Percentiles rank a stretch among this genome's conserved stretches.
Evolutionary conservation across 2,329 filamentous ascomycete genomes (phyloP).

Genomic region (Fusarium phyllophilum): DNA sequence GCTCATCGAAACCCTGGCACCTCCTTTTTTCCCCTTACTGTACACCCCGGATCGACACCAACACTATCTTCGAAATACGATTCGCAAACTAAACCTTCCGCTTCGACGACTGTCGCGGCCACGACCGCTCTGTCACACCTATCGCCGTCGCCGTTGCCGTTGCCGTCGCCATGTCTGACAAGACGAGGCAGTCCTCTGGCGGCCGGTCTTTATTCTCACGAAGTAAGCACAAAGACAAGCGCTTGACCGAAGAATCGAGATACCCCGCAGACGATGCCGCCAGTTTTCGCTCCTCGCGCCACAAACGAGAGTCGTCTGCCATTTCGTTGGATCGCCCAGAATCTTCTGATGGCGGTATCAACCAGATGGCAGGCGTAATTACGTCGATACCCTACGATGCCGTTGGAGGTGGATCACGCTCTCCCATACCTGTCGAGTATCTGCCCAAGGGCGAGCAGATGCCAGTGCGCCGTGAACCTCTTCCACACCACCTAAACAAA

Average conservation of each 20-base stretch:
- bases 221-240: constrained; percentile 80
- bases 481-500: constrained; percentile 87
- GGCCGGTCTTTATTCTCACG: constrained; percentile 88
- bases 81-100: constrained; percentile 23
- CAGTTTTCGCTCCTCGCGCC: constrained; percentile 75
- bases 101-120: constrained; percentile 33
- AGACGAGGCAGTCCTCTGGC: constrained; percentile 81
- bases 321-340: constrained; percentile 76
- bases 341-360: constrained; percentile 72
- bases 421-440: constrained; percentile 78
- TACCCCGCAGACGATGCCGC: constrained; percentile 69
- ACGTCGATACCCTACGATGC: constrained; percentile 89
- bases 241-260: constrained; percentile 68
- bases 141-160: constrained; percentile 31
- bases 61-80: constrained; percentile 30
- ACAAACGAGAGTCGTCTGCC: constrained; percentile 77
- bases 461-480: constrained; percentile 73
- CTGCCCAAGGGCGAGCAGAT: constrained; percentile 73
- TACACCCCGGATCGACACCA: constrained; percentile 20
- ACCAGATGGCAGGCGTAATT: constrained; percentile 83
- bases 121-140: constrained; percentile 33
- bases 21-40: constrained; percentile 16
- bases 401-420: constrained; percentile 71
- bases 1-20: constrained; percentile 13
- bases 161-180: constrained; percentile 70